Base-by-base conservation (phyloP, 164 flowering plant genomes). In the Brasenia schreberi region DNA sequence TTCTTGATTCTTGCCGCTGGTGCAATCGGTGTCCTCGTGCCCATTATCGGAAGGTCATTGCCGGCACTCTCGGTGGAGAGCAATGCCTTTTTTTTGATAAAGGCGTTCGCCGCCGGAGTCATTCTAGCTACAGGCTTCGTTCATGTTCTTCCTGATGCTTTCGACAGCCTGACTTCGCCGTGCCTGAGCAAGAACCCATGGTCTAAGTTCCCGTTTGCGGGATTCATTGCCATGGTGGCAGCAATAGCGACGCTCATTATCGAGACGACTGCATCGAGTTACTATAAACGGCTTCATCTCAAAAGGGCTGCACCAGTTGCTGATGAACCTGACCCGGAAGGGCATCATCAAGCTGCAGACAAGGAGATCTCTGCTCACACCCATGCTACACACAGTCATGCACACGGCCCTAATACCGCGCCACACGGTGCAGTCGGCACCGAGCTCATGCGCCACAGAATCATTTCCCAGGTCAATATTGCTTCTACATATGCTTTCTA, bases 71-170 rank as follows among this genome's bases (percentile, higher is more conserved):
- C 59, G 5, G 79, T 79, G 0, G 81, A 75, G 61, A 77, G 69
- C 11, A 61, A 75, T 43, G 39, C 75, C 14, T 81, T 81, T 67
- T 74, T 73, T 65, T 33, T 75, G 43, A 64, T 81, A 61, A 81
- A 81, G 64, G 78, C 84, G 5, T 81, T 81, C 62, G 84, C 84
- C 0, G 84, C 76, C 9, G 84, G 84, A 2, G 81, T 81, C 16
- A 81, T 81, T 6, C 67, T 81, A 14, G 76, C 84, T 0, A 81
- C 84, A 1, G 84, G 82, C 7, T 73, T 74, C 52, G 63, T 81
- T 17, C 84, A 81, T 64, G 67, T 81, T 5, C 62, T 79, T 6
- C 82, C 82, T 0, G 82, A 81, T 63, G 84, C 84, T 2, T 81
- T 81, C 63, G 71, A 72, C 17, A 70, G 33, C 7, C 66, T 81